phyloP scores from a whole-genome alignment of 306 rosid species.

The Carpinus viminea region DNA sequence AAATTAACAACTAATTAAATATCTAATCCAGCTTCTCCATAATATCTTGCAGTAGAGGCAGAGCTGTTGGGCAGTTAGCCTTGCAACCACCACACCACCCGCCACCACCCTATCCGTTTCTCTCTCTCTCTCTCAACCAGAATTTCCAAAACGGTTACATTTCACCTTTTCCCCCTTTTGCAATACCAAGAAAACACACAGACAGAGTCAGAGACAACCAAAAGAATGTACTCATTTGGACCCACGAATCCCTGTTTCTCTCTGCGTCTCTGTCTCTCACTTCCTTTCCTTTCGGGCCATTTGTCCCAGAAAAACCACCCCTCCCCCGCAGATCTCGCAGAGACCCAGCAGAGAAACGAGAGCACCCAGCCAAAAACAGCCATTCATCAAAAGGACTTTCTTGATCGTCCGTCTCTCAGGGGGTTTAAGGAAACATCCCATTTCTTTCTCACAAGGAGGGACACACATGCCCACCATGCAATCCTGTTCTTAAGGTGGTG shows the following conservation, averaged over 20 bases:
- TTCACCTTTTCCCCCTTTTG: conserved; percentile 47
- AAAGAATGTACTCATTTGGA: conserved; percentile 47
- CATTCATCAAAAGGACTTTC: neutral
- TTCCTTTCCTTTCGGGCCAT: conserved; percentile 56
- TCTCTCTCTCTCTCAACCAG: conserved; percentile 19
- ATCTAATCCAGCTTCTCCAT: neutral
- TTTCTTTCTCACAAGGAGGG: neutral
- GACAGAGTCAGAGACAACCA: neutral
- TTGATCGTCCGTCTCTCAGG: neutral
- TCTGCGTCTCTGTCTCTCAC: conserved; percentile 8
- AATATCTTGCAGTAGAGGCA: conserved; percentile 16
- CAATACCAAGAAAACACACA: conserved; percentile 19
- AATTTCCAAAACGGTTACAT: conserved; percentile 53
- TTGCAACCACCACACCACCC: conserved; percentile 22
- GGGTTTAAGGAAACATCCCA: neutral
- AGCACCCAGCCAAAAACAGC: conserved; percentile 17
- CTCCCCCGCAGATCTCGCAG: conserved; percentile 50
- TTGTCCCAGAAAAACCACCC: conserved; percentile 28
- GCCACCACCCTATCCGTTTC: neutral
- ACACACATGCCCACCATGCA: neutral
- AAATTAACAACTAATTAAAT: neutral
- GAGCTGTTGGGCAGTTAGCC: conserved; percentile 42
- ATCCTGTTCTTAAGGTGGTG: conserved; percentile 20
- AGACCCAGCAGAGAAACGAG: conserved; percentile 17
- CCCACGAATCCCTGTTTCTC: conserved; percentile 42